These are phyloP conservation scores for Mucor lusitanicus DNA, from an alignment of 371 early-diverging fungal genomes.

Conservation along the genomic window DNA sequence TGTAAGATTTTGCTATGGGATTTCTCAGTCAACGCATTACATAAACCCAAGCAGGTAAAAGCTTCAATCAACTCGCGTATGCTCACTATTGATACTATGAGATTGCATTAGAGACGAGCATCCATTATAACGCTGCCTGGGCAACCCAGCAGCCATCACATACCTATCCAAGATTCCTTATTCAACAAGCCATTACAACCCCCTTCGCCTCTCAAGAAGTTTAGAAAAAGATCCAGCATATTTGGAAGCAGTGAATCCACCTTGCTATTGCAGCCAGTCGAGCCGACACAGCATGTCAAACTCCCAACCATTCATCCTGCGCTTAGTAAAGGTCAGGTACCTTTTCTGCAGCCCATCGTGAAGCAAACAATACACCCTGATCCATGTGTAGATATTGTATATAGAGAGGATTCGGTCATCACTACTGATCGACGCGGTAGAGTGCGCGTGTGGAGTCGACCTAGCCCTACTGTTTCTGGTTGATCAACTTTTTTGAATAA, in stretches of 20 bases:
- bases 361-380: constrained; percentile 71
- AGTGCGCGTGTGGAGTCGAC: constrained; percentile 72
- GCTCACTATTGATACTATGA: background rate
- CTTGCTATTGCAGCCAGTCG: constrained; percentile 8
- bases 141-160: background rate
- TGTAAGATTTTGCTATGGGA: constrained; percentile 85
- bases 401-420: constrained; percentile 75
- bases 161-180: background rate
- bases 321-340: constrained; percentile 70
- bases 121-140: background rate
- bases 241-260: background rate
- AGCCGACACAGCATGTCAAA: constrained; percentile 20
- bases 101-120: background rate
- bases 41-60: constrained; percentile 64
- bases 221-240: constrained; percentile 2
- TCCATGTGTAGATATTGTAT: constrained; percentile 70
- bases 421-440: constrained; percentile 81
- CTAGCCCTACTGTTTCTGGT: background rate
- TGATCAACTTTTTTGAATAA: background rate
- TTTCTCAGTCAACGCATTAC: constrained; percentile 77
- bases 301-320: constrained; percentile 60
- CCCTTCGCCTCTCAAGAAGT: background rate
- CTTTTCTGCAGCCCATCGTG: constrained; percentile 78
- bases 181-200: background rate
- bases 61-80: too few species aligned